Evolutionary conservation across 805 yeast genomes (phyloP).

Genomic region (Candida boidinii): DNA sequence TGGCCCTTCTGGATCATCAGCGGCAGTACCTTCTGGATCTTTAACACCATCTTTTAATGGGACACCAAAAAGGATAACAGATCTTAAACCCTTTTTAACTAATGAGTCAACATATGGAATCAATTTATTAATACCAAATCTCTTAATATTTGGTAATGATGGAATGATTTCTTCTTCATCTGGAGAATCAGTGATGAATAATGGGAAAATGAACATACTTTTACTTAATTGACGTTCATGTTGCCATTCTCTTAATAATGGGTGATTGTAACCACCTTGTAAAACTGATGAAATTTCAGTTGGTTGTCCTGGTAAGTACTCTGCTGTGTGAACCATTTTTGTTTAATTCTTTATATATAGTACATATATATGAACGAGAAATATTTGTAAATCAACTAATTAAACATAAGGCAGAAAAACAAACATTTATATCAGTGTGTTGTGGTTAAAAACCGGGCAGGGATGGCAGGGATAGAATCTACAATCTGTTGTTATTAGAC

Average conservation of each 20-base stretch:
- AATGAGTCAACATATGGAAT: conserved; percentile 62
- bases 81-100: conserved; percentile 70
- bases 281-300: conserved; percentile 67
- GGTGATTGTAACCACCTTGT: conserved; percentile 93
- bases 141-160: conserved; percentile 79
- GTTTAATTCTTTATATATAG: no score
- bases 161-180: conserved; percentile 72
- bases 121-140: conserved; percentile 77
- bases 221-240: conserved; percentile 74
- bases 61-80: conserved; percentile 91
- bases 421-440: no score
- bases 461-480: no score
- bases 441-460: no score
- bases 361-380: no score
- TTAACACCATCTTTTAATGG: conserved; percentile 68
- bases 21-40: conserved; percentile 78
- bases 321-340: conserved; percentile 50
- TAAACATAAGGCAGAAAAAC: no score
- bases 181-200: conserved; percentile 72
- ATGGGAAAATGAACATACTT: conserved; percentile 86
- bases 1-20: conserved; percentile 95
- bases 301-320: conserved; percentile 49
- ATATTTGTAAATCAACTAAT: no score
- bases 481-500: no score
- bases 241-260: conserved; percentile 88